Percentiles rank a stretch among this genome's conserved stretches.
These are phyloP conservation scores for Chrysochromulina parva DNA, from an alignment of 78 protist species.

Conservation along the genomic window DNA sequence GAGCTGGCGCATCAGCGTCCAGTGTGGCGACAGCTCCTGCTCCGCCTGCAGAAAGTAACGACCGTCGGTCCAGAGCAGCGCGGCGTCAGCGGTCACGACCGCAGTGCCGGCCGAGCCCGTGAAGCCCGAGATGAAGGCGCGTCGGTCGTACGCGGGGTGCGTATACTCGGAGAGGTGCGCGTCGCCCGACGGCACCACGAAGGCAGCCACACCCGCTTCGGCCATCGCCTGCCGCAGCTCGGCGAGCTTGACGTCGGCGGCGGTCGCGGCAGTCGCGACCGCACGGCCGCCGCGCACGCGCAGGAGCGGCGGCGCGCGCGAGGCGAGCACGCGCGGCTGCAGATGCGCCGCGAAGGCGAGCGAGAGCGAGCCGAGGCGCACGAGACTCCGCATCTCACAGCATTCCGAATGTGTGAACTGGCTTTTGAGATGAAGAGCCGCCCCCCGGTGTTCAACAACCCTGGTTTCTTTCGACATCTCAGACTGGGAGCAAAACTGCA, in stretches of 20 bases:
- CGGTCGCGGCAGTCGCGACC: background rate
- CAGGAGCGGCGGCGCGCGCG: too few relatives aligned
- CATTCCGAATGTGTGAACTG: too few relatives aligned
- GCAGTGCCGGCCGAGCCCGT: conserved; percentile 87
- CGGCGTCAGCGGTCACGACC: conserved; percentile 61
- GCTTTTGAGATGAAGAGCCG: too few relatives aligned
- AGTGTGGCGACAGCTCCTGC: background rate
- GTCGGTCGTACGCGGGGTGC: conserved; percentile 53
- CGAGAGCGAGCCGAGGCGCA: too few relatives aligned
- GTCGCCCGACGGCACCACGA: conserved; percentile 25
- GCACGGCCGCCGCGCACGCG: too few relatives aligned
- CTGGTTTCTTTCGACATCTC: too few relatives aligned
- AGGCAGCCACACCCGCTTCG: background rate
- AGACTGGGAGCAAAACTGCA: too few relatives aligned
- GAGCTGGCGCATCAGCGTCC: background rate
- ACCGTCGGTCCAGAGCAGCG: conserved; percentile 93
- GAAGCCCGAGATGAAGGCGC: conserved; percentile 80
- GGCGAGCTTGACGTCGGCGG: background rate
- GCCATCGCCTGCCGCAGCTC: background rate
- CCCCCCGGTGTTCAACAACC: too few relatives aligned
- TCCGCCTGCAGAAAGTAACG: conserved; percentile 51
- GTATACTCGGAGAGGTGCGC: conserved; percentile 68
- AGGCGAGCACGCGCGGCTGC: too few relatives aligned
- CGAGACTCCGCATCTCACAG: too few relatives aligned
- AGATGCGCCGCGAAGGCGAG: too few relatives aligned